Conservation (phyloP, 2,329 filamentous ascomycete species). For the Neonectria faginata region DNA sequence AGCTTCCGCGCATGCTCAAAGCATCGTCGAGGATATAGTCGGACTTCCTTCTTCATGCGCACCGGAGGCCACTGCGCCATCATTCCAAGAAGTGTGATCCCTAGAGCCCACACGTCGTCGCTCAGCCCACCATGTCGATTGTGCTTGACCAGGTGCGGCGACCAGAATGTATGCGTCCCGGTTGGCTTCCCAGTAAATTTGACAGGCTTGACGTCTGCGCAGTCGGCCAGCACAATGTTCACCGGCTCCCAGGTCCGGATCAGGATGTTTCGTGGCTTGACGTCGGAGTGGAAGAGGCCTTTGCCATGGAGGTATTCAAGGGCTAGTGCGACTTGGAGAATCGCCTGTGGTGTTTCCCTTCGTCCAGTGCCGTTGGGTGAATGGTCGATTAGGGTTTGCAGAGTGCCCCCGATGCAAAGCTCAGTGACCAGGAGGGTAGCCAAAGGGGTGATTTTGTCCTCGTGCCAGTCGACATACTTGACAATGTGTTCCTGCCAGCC, state of each 20-base stretch:
- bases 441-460: slow-evolving; percentile 31
- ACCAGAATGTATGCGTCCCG: slow-evolving; percentile 48
- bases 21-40: slow-evolving; percentile 43
- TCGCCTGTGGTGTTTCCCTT: slow-evolving; percentile 35
- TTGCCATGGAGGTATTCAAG: slow-evolving; percentile 45
- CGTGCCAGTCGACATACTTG: slow-evolving; percentile 45
- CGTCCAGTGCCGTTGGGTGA: slow-evolving; percentile 33
- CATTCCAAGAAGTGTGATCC: slow-evolving; percentile 48
- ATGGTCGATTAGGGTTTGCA: slow-evolving; percentile 45
- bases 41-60: slow-evolving; percentile 30
- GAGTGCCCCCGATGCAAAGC: slow-evolving; percentile 45
- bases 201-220: slow-evolving; percentile 45
- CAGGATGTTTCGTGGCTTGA: slow-evolving; percentile 51
- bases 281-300: slow-evolving; percentile 45
- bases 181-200: slow-evolving; percentile 24
- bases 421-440: slow-evolving; percentile 48
- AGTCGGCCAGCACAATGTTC: slow-evolving; percentile 48
- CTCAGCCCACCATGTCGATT: slow-evolving; percentile 38
- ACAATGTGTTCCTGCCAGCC: slow-evolving; percentile 44
- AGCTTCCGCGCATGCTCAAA: slow-evolving; percentile 40
- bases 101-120: slow-evolving; percentile 53
- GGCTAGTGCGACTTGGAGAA: slow-evolving; percentile 42
- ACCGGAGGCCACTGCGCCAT: slow-evolving; percentile 45
- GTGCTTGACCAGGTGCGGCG: slow-evolving; percentile 44
- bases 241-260: slow-evolving; percentile 45